Percentiles rank a stretch among this genome's conserved stretches.
phyloP scores from a whole-genome alignment of 192 early-diverging fungal genomes.

The Gamsiella multidivaricata region DNA sequence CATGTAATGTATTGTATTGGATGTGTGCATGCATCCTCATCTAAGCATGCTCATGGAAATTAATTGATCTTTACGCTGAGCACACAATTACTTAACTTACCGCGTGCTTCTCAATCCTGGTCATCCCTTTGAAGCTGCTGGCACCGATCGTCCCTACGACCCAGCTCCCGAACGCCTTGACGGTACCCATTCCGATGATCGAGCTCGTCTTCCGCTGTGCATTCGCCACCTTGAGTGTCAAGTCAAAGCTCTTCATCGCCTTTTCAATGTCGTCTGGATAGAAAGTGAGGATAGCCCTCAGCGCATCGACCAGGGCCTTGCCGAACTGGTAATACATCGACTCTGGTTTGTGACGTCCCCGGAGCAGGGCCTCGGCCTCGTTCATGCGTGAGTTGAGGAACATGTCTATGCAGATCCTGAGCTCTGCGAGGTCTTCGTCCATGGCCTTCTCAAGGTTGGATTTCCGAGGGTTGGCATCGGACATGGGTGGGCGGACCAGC shows the following conservation, averaged over 20 bases:
- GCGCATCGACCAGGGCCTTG: slow-evolving; percentile 70
- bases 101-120: slow-evolving; percentile 70
- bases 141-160: slow-evolving; percentile 52
- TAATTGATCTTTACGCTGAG: too few relatives aligned
- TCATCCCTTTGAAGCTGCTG: slow-evolving; percentile 62
- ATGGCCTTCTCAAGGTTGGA: slow-evolving; percentile 54
- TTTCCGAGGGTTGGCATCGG: slow-evolving; percentile 43
- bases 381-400: slow-evolving; percentile 83
- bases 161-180: slow-evolving; percentile 61
- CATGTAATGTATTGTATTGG: too few relatives aligned
- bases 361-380: slow-evolving; percentile 70
- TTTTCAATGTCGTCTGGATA: slow-evolving; percentile 72
- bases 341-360: slow-evolving; percentile 50
- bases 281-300: slow-evolving; percentile 83
- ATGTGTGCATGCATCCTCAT: too few relatives aligned
- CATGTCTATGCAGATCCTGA: slow-evolving; percentile 71
- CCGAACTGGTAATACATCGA: slow-evolving; percentile 83
- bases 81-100: too few relatives aligned
- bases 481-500: slow-evolving; percentile 36
- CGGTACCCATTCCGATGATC: slow-evolving; percentile 48
- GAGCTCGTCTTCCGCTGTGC: slow-evolving; percentile 64
- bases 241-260: slow-evolving; percentile 72
- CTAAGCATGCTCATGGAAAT: neutral
- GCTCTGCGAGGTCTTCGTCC: slow-evolving; percentile 69
- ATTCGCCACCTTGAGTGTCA: slow-evolving; percentile 69